Evolutionary conservation across 2,329 filamentous ascomycete species (phyloP), one percentile per base, ranked within the genome.

Genomic region (Aspergillus aculeatinus): DNA sequence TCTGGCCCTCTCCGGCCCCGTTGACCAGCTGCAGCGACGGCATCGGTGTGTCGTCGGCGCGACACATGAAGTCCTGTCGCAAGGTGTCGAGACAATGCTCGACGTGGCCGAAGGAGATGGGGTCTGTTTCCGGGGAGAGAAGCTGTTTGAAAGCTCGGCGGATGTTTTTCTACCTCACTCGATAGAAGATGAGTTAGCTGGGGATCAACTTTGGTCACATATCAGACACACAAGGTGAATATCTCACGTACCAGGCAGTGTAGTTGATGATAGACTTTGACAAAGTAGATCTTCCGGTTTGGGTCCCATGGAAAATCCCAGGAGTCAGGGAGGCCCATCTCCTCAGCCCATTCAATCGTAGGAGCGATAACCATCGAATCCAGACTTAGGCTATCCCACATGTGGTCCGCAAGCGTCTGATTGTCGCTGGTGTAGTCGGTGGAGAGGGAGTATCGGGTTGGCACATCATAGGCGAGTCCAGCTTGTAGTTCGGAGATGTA

Each of bases 181-280:
- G 9, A 2, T 27, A 1, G 27, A 2, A 27, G 27, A 27, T 9
- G 21, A 9, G 6, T 27, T 27, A 27, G 7, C 23, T 23, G 23
- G 23, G 21, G 1, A 21, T 21, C 21, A 21, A 21, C 21, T 21
- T 21, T 21, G 21, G 3, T 23, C 23, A 23, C 23, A 23, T 23
- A 23, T 23, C 23, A 23, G 23, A 23, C 23, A 23, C 23, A 23
- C 23, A 23, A 23, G 23, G 23, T 27, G 6, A 7, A 27, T 27
- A 7, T 7, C 6, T 7, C 2, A 49, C 50, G 19, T 52, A 58
- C 57, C 29, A 58, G 50, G 19, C 57, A 58, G 21, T 58, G 57
- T n/a, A 58, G 50, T 35, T 58, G 57, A 48, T 58, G 57, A 23
- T 48, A 58, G 50, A 58, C 57, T 27, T 58, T 58, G 7, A 58